Conservation (phyloP, 345 rosid species). For the Cochlearia excelsa region DNA sequence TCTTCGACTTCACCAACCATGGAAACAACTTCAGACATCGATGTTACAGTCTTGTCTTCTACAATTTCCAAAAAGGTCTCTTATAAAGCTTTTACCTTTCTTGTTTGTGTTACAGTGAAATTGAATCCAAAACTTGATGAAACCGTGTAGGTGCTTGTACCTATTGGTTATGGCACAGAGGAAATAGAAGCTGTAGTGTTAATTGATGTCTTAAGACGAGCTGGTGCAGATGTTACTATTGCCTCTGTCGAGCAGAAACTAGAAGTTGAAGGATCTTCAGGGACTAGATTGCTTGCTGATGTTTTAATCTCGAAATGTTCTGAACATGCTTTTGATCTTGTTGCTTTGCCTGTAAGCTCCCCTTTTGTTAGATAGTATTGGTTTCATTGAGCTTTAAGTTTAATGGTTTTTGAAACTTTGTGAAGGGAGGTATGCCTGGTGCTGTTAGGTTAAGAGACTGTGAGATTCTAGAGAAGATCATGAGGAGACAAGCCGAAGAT, state of each 20-base stretch:
- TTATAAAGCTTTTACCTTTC: conserved; percentile 5
- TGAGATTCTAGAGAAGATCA: conserved; percentile 56
- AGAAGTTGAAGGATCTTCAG: conserved; percentile 72
- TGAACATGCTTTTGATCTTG: conserved; percentile 67
- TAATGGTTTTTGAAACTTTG: conserved; percentile 8
- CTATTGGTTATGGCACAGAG: conserved; percentile 85
- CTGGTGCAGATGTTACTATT: conserved; percentile 81
- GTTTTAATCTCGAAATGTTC: conserved; percentile 58
- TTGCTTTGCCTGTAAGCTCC: conserved; percentile 80
- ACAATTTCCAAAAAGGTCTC: conserved; percentile 56
- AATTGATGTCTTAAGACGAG: conserved; percentile 73
- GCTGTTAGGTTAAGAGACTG: conserved; percentile 82
- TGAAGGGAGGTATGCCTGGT: conserved; percentile 98
- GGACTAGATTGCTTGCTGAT: conserved; percentile 77
- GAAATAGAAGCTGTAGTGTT: conserved; percentile 91
- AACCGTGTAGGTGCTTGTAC: conserved; percentile 65
- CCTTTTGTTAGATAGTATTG: background rate
- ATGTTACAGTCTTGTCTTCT: conserved; percentile 4
- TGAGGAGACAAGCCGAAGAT: conserved; percentile 70
- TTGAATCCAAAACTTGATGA: background rate
- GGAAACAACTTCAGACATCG: conserved; percentile 3
- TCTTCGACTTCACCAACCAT: conserved; percentile 26
- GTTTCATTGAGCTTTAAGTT: conserved; percentile 1
- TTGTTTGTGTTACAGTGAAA: conserved; percentile 7
- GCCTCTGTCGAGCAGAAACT: conserved; percentile 90